These are phyloP conservation scores for Fusarium albidum DNA, from an alignment of 2,329 filamentous ascomycete species.

Conservation along the genomic window DNA sequence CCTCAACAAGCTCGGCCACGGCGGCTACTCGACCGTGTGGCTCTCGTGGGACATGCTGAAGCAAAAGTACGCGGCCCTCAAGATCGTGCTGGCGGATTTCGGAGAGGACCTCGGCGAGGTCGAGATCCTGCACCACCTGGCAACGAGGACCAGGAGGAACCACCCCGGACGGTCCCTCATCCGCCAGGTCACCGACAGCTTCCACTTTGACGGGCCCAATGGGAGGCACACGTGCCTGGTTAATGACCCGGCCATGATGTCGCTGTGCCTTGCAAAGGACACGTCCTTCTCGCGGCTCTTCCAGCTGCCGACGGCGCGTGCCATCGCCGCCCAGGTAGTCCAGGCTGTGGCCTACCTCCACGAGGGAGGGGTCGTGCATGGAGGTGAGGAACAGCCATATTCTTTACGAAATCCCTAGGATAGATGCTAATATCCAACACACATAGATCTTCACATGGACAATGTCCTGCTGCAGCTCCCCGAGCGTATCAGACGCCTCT, in stretches of 20 bases:
- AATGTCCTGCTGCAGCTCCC: constrained; percentile 33
- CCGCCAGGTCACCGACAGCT: constrained; percentile 30
- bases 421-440: no score
- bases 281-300: constrained; percentile 28
- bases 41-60: constrained; percentile 36
- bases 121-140: constrained; percentile 28
- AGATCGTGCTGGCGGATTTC: constrained; percentile 35
- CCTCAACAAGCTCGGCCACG: constrained; percentile 38
- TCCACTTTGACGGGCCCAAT: constrained; percentile 33
- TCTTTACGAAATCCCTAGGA: no score
- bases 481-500: constrained; percentile 23
- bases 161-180: constrained; percentile 29
- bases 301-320: constrained; percentile 30
- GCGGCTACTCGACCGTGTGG: constrained; percentile 38
- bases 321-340: constrained; percentile 33
- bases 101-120: constrained; percentile 31
- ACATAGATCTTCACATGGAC: constrained; percentile 35
- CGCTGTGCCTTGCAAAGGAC: constrained; percentile 31
- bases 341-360: constrained; percentile 32
- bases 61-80: constrained; percentile 33
- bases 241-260: constrained; percentile 37
- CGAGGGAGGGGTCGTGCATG: constrained; percentile 32
- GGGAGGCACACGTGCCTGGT: constrained; percentile 35
- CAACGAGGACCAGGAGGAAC: constrained; percentile 16
- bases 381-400: constrained; percentile 9